phyloP scores from a whole-genome alignment of 177 flowering plant species.

The Vitis hybrid region DNA sequence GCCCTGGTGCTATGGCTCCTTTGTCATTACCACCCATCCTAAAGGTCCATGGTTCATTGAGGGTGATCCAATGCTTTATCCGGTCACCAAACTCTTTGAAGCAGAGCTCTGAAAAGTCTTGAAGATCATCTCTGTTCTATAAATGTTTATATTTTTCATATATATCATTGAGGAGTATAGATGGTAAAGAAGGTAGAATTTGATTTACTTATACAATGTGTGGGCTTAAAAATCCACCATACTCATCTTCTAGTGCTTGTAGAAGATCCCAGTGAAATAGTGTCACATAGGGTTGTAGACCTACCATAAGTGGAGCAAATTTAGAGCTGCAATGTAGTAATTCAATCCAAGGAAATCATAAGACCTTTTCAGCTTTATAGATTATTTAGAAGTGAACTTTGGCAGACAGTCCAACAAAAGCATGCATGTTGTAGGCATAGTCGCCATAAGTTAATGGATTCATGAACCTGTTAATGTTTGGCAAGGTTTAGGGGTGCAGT shows the following conservation, averaged over 20 bases:
- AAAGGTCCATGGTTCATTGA: constrained; percentile 37
- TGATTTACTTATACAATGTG: neutral
- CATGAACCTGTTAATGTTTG: neutral
- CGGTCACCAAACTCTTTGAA: constrained; percentile 33
- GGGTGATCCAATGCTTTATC: constrained; percentile 46
- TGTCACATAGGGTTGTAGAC: neutral
- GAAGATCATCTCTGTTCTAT: constrained; percentile 30
- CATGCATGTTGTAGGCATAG: constrained; percentile 7
- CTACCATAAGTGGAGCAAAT: neutral
- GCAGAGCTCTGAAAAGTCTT: constrained; percentile 38
- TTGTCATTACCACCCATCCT: constrained; percentile 19
- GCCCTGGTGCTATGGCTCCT: constrained; percentile 38
- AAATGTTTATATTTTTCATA: too few species aligned
- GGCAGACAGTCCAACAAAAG: constrained; percentile 1
- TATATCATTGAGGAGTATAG: too few species aligned
- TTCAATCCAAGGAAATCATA: constrained; percentile 13
- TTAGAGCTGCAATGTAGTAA: constrained; percentile 3
- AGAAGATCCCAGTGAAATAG: neutral
- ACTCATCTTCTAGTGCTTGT: neutral
- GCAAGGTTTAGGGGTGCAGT: too few species aligned
- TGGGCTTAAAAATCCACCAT: neutral
- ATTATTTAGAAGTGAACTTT: constrained; percentile 4
- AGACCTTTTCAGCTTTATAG: constrained; percentile 4
- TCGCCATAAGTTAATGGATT: constrained; percentile 8
- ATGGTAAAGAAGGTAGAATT: too few species aligned